Base-by-base conservation (phyloP, 176 grass and related monocot genomes). In the Lolium multiflorum region DNA sequence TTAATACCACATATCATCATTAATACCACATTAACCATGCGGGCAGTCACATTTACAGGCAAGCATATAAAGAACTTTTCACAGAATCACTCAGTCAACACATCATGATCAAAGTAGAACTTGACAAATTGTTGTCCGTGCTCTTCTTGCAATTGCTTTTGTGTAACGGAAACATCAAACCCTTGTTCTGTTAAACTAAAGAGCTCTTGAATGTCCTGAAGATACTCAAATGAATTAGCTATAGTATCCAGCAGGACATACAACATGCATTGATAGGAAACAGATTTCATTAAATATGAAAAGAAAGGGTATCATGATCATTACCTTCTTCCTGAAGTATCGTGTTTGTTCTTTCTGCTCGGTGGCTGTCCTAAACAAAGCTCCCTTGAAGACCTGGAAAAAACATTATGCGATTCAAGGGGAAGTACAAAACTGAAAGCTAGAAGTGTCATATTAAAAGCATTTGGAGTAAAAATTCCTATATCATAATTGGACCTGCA, bases 341-440 rank as follows among this genome's bases (percentile, higher is more conserved):
- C 96, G 90, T 37, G 96, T 98, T 77, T 98, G 96, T 84, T 98
- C 93, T 94, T 96, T 98, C 41, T 98, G 93, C 56, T 98, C 96
- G 18, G 96, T 98, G 56, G 96, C 96, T 77, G 92, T 96, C 72
- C 89, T 95, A 85, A 98, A 98, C 67, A 98, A 62, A 58, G 91
- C 96, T 2, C 96, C 96, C 79, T 98, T 98, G 76, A 96, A 92
- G 54, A 98, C 91, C 96, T 98, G 81, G 31, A 68, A 51, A 74
- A 47, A 76, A 18, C 18, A 82, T 54, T 16, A 64, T 59, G 52
- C 9, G 31, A 70, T 80, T 60, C 24, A 7, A n/a, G 17, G 62
- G 46, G 11, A 78, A 15, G 31, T 47, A 52, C 44, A 87, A 81
- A 47, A 57, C 16, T 61, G 20, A 17, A 71, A 74, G 7, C 49